Evolutionary conservation across 495 filamentous ascomycete species (phyloP).

Genomic region (Xylaria acuta): DNA sequence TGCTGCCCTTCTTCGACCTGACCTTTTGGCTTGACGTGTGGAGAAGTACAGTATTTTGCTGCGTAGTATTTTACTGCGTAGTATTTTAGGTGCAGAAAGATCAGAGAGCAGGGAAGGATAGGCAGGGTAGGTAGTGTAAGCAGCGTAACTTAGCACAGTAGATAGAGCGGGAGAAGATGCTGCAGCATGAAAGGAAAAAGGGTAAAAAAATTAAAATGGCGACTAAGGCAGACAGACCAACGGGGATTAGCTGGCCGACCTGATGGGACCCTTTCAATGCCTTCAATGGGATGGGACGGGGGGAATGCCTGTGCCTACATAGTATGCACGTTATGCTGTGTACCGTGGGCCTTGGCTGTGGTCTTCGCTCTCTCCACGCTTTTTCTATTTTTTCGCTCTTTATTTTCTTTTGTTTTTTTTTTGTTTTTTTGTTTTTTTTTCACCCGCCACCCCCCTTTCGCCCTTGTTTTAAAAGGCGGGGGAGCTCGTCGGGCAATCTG

Average conservation of each 20-base stretch:
- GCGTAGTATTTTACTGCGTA: too few species aligned
- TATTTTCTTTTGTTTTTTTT: conserved; percentile 26
- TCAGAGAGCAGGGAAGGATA: conserved; percentile 2
- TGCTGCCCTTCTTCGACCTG: background rate
- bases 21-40: conserved; percentile 7
- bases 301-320: background rate
- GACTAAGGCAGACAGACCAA: conserved; percentile 1
- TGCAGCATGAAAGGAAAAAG: background rate
- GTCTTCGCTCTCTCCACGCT: background rate
- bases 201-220: conserved; percentile 22
- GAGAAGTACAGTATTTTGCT: too few species aligned
- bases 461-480: background rate
- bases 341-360: background rate
- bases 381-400: conserved; percentile 24
- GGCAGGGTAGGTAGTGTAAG: background rate
- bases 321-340: conserved; percentile 23
- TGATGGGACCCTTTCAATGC: conserved; percentile 6
- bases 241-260: conserved; percentile 1
- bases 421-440: conserved; percentile 15
- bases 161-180: conserved; percentile 10
- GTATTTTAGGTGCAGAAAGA: conserved; percentile 5
- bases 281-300: background rate
- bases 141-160: background rate
- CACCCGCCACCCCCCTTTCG: background rate
- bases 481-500: background rate